These are phyloP conservation scores for Rhododendron mucronatum DNA, from an alignment of 148 eudicot genomes.

Conservation along the genomic window DNA sequence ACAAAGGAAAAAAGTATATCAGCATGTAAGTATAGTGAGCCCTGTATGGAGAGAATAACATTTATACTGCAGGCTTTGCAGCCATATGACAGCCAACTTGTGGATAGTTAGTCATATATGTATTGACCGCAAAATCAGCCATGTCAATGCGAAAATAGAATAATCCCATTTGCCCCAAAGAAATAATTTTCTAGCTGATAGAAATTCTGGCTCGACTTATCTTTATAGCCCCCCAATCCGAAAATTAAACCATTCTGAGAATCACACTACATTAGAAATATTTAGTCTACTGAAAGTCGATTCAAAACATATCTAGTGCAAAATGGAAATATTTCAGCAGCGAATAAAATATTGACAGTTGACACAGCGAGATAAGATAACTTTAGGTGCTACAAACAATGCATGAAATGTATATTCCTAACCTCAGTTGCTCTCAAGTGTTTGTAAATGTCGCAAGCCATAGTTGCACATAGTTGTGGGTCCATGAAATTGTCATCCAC, in stretches of 20 bases:
- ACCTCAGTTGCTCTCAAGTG: conserved; percentile 89
- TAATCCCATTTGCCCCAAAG: background rate
- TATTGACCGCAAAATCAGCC: background rate
- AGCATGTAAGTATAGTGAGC: background rate
- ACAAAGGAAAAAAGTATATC: no score
- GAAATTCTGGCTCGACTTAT: background rate
- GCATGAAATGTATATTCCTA: background rate
- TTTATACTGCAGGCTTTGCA: background rate
- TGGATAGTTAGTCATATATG: background rate
- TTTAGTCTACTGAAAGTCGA: background rate
- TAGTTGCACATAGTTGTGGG: conserved; percentile 85
- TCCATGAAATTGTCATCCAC: conserved; percentile 64
- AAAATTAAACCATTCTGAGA: background rate
- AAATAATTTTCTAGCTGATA: background rate
- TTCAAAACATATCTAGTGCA: background rate
- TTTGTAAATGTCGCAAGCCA: conserved; percentile 90
- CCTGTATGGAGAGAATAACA: background rate
- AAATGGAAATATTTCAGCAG: background rate
- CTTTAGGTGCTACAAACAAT: background rate
- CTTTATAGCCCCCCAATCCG: background rate
- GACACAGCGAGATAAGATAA: background rate
- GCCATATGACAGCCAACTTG: background rate
- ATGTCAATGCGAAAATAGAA: background rate
- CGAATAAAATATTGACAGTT: background rate
- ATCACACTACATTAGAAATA: background rate